These are phyloP conservation scores for Glutinoglossum americanum DNA, from an alignment of 495 filamentous ascomycete species.

Conservation along the genomic window DNA sequence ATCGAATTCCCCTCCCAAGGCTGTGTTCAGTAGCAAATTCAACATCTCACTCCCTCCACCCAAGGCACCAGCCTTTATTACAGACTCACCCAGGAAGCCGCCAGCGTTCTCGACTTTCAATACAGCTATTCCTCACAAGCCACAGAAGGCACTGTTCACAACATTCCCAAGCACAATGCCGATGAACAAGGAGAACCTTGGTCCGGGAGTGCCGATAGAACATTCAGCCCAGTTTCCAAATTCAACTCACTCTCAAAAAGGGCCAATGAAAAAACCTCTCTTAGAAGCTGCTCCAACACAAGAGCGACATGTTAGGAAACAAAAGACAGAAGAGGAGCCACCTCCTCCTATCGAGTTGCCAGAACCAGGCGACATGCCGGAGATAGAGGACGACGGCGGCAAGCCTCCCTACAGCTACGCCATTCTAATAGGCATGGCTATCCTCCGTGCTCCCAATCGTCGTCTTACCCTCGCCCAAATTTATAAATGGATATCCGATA, in stretches of 20 bases:
- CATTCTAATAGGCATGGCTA: slow-evolving; percentile 91
- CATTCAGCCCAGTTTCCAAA: slow-evolving; percentile 30
- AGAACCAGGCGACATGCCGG: slow-evolving; percentile 53
- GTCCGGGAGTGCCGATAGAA: slow-evolving; percentile 25
- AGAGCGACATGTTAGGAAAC: slow-evolving; percentile 46
- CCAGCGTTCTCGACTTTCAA: neutral
- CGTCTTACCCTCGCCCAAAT: slow-evolving; percentile 87
- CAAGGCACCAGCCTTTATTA: neutral
- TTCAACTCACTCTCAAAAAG: slow-evolving; percentile 35
- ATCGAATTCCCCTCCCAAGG: neutral
- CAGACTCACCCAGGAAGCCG: slow-evolving; percentile 3
- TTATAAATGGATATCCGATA: slow-evolving; percentile 97
- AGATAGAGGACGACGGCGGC: slow-evolving; percentile 62
- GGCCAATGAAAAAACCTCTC: slow-evolving; percentile 40
- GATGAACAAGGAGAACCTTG: slow-evolving; percentile 44
- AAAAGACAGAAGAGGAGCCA: slow-evolving; percentile 23
- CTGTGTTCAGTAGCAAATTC: slow-evolving; percentile 4
- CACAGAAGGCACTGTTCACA: slow-evolving; percentile 42
- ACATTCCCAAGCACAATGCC: slow-evolving; percentile 32
- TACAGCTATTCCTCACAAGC: slow-evolving; percentile 6
- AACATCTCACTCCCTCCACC: slow-evolving; percentile 3
- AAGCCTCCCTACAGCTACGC: slow-evolving; percentile 91
- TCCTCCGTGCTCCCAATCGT: slow-evolving; percentile 64
- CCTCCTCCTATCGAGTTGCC: slow-evolving; percentile 31
- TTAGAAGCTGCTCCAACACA: slow-evolving; percentile 56